Evolutionary conservation across 495 filamentous ascomycete species (phyloP).

Genomic region (Neurospora hispaniola): DNA sequence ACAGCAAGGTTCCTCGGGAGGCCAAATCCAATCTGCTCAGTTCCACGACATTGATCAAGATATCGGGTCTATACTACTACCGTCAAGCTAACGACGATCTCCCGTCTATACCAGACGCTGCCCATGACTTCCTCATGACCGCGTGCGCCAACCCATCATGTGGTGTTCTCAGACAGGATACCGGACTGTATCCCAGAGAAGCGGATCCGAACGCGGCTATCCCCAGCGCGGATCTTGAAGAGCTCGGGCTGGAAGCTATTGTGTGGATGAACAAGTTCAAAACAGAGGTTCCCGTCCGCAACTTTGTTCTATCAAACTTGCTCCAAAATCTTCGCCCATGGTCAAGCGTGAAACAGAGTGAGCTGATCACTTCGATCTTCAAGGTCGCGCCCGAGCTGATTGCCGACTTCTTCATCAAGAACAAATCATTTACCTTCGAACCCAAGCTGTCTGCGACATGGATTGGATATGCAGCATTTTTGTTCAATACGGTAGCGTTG

Average conservation of each 20-base stretch:
- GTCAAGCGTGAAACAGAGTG: conserved; percentile 66
- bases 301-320: conserved; percentile 63
- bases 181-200: conserved; percentile 64
- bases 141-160: conserved; percentile 60
- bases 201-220: conserved; percentile 42
- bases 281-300: conserved; percentile 59
- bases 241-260: conserved; percentile 57
- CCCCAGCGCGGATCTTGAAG: conserved; percentile 37
- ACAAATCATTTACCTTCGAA: conserved; percentile 73
- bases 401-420: conserved; percentile 71
- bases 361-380: conserved; percentile 72
- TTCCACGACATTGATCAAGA: conserved; percentile 53
- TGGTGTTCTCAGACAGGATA: conserved; percentile 57
- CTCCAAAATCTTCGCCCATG: conserved; percentile 74
- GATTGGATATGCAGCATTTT: conserved; percentile 82
- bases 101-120: conserved; percentile 42
- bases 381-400: conserved; percentile 71
- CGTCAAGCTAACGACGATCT: conserved; percentile 20
- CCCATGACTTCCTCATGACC: conserved; percentile 60
- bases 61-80: conserved; percentile 65
- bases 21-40: conserved; percentile 65
- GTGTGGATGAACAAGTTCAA: conserved; percentile 57
- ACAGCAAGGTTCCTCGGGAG: conserved; percentile 54
- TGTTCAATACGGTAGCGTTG: conserved; percentile 67
- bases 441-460: conserved; percentile 86